phyloP scores from a whole-genome alignment of 2,329 filamentous ascomycete species.

The Fusarium aywerte region DNA sequence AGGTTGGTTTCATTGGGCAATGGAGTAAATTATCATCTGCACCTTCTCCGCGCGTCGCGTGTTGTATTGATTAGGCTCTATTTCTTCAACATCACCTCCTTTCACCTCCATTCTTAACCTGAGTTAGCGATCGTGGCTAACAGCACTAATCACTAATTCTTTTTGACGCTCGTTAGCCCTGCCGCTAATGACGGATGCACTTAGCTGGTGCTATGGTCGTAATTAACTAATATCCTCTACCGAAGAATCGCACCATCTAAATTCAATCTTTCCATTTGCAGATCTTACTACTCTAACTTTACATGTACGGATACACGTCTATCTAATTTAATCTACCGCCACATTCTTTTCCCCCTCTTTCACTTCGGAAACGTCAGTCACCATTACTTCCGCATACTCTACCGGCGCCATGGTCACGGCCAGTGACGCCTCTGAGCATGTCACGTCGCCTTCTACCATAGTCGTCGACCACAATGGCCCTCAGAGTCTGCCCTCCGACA shows the following conservation, averaged over 20 bases:
- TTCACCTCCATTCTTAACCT: neutral
- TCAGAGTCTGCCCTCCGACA: conserved; percentile 60
- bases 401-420: conserved; percentile 39
- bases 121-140: neutral
- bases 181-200: conserved; percentile 19
- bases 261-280: conserved; percentile 10
- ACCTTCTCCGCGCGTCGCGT: conserved; percentile 18
- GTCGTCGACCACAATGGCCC: conserved; percentile 41
- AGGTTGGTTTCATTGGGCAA: conserved; percentile 8
- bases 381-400: conserved; percentile 28
- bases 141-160: conserved; percentile 1
- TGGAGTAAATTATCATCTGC: conserved; percentile 13
- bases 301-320: neutral
- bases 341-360: neutral
- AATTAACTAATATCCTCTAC: conserved; percentile 40
- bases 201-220: conserved; percentile 19
- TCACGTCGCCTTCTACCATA: conserved; percentile 38
- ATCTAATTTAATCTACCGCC: neutral
- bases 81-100: conserved; percentile 1
- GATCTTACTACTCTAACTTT: neutral
- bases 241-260: conserved; percentile 20
- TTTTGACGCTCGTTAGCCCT: conserved; percentile 13
- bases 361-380: conserved; percentile 2
- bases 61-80: neutral
- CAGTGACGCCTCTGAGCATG: conserved; percentile 31